A percentile compares a stretch with the other conserved stretches of the same genome.
phyloP scores from a whole-genome alignment of 2,329 filamentous ascomycete genomes.

The Colletotrichum destructivum region DNA sequence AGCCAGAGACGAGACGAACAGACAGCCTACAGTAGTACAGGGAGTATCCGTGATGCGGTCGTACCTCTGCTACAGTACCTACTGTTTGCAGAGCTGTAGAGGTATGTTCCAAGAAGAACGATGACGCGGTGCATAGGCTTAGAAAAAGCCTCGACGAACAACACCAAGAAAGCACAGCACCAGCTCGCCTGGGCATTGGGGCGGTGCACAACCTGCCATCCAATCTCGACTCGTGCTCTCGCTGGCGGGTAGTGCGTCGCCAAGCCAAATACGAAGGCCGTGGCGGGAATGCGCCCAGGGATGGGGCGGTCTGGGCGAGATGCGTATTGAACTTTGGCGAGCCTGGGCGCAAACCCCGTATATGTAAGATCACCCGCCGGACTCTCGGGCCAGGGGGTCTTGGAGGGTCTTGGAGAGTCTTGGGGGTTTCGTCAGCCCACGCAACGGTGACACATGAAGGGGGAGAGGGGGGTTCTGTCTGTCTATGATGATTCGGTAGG shows the following conservation, averaged over 20 bases:
- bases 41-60: no score
- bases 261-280: slow-evolving; percentile 33
- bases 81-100: not conserved
- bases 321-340: slow-evolving; percentile 35
- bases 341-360: slow-evolving; percentile 27
- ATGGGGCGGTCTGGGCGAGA: slow-evolving; percentile 31
- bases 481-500: not conserved
- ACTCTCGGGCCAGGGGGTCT: slow-evolving; percentile 19
- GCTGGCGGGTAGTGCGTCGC: slow-evolving; percentile 4
- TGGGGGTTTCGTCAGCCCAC: slow-evolving; percentile 12
- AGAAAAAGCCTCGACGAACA: not conserved
- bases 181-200: slow-evolving; percentile 40
- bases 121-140: slow-evolving; percentile 26
- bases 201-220: slow-evolving; percentile 36
- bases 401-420: slow-evolving; percentile 11
- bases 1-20: no score
- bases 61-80: no score
- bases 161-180: slow-evolving; percentile 19
- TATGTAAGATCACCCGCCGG: slow-evolving; percentile 32
- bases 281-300: slow-evolving; percentile 31
- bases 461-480: no score
- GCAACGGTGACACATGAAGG: not conserved
- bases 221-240: slow-evolving; percentile 30
- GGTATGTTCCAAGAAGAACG: slow-evolving; percentile 27
- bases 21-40: no score